phyloP scores from a whole-genome alignment of 192 early-diverging fungal species.

The Fimicolochytrium jonesii region DNA sequence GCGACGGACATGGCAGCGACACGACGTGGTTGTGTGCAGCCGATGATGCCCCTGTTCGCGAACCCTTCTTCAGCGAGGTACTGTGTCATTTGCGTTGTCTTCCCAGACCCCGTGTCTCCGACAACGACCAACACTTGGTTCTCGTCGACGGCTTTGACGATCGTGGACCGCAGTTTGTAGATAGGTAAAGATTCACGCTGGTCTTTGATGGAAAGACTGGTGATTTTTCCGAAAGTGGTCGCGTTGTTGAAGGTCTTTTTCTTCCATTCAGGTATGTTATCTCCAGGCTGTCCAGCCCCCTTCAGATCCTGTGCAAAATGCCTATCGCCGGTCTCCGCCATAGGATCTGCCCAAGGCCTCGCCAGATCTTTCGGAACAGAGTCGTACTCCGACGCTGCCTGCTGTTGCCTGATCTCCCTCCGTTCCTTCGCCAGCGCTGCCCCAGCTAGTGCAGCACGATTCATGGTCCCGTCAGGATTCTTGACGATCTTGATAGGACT shows the following conservation, averaged over 20 bases:
- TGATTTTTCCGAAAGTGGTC: conserved; percentile 91
- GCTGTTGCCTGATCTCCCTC: conserved; percentile 63
- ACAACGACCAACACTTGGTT: conserved; percentile 82
- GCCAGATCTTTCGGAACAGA: conserved; percentile 83
- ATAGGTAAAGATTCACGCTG: conserved; percentile 89
- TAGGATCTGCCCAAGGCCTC: conserved; percentile 89
- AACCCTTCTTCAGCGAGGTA: conserved; percentile 97
- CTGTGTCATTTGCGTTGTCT: conserved; percentile 98
- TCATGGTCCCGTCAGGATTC: conserved; percentile 94
- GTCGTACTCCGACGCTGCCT: conserved; percentile 45
- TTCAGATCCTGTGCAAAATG: conserved; percentile 92
- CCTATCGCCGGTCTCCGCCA: conserved; percentile 67
- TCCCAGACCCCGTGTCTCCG: conserved; percentile 96
- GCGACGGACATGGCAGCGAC: conserved; percentile 99
- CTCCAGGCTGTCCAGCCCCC: conserved; percentile 57
- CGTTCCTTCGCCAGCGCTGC: conserved; percentile 92
- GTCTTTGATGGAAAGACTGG: conserved; percentile 67
- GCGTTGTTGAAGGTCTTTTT: conserved; percentile 69
- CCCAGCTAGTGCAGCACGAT: conserved; percentile 90
- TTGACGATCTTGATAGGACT: conserved; percentile 98
- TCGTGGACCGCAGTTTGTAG: conserved; percentile 68
- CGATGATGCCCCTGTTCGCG: conserved; percentile 80
- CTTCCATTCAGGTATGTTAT: conserved; percentile 86
- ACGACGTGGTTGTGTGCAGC: conserved; percentile 97
- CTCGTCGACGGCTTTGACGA: conserved; percentile 75